Evolutionary conservation across 2,329 filamentous ascomycete species (phyloP).

Genomic region (Trichoderma sp.): DNA sequence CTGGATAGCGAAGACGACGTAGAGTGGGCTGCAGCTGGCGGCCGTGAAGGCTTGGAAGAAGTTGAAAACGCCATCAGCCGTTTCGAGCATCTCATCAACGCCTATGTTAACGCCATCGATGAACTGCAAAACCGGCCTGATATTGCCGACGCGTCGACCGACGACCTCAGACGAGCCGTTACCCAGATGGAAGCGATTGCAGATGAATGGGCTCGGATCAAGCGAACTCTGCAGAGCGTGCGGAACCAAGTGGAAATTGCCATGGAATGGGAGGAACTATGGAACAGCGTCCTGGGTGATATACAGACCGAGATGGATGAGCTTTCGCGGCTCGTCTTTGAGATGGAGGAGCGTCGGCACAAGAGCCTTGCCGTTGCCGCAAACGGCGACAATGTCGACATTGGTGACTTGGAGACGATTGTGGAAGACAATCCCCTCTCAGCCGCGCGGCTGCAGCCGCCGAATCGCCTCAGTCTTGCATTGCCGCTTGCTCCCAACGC

Average conservation of each 20-base stretch:
- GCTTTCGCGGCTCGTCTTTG: conserved; percentile 80
- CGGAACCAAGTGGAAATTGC: conserved; percentile 93
- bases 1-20: conserved; percentile 96
- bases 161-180: conserved; percentile 74
- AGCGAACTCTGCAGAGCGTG: conserved; percentile 72
- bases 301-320: conserved; percentile 86
- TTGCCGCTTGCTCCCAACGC: conserved; percentile 65
- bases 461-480: conserved; percentile 69
- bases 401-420: conserved; percentile 89
- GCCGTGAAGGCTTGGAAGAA: conserved; percentile 75
- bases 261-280: conserved; percentile 98
- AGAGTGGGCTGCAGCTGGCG: conserved; percentile 91
- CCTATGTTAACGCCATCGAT: conserved; percentile 94
- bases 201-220: conserved; percentile 81
- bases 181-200: conserved; percentile 88
- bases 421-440: conserved; percentile 78
- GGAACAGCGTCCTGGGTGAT: conserved; percentile 90
- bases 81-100: conserved; percentile 87
- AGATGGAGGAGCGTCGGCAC: conserved; percentile 96
- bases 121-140: conserved; percentile 79
- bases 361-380: conserved; percentile 67
- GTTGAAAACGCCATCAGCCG: conserved; percentile 74
- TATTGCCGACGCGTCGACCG: conserved; percentile 67
- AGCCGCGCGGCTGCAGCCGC: conserved; percentile 53
- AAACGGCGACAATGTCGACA: conserved; percentile 69